These are phyloP conservation scores for Polygonum maritimum DNA, from an alignment of 148 eudicot species.

Conservation along the genomic window DNA sequence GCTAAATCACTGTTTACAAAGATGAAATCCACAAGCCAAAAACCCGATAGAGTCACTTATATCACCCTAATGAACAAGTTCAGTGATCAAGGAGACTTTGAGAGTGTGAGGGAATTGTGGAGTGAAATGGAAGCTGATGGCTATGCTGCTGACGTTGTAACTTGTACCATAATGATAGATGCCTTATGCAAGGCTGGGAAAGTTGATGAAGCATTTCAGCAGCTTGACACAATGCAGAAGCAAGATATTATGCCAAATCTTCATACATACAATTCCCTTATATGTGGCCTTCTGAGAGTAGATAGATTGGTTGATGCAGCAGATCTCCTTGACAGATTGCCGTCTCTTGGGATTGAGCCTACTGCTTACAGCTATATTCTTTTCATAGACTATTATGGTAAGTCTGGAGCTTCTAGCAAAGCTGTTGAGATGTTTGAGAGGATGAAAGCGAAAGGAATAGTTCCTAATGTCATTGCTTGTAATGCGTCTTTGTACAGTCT, in stretches of 20 bases:
- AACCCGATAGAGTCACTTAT: constrained; percentile 89
- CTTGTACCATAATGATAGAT: constrained; percentile 66
- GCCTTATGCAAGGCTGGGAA: constrained; percentile 68
- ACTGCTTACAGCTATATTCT: constrained; percentile 68
- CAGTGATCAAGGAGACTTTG: constrained; percentile 67
- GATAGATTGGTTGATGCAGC: constrained; percentile 61
- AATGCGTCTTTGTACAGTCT: constrained; percentile 84
- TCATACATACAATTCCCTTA: constrained; percentile 77
- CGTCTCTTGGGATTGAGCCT: constrained; percentile 41
- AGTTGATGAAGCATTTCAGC: constrained; percentile 45
- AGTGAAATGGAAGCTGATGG: constrained; percentile 79
- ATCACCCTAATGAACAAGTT: constrained; percentile 78
- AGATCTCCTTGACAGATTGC: constrained; percentile 44
- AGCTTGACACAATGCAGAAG: constrained; percentile 50
- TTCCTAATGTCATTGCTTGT: constrained; percentile 70
- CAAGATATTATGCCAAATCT: constrained; percentile 63
- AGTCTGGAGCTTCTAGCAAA: constrained; percentile 55
- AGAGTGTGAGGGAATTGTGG: constrained; percentile 54
- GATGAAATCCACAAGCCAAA: constrained; percentile 66
- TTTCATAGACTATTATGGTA: constrained; percentile 87
- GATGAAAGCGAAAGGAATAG: constrained; percentile 69
- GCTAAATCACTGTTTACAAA: constrained; percentile 61
- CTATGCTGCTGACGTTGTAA: constrained; percentile 67
- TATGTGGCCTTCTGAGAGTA: constrained; percentile 64
- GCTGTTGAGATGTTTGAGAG: constrained; percentile 70